phyloP scores from a whole-genome alignment of 164 flowering plant genomes.

The Vitis rotundifolia region DNA sequence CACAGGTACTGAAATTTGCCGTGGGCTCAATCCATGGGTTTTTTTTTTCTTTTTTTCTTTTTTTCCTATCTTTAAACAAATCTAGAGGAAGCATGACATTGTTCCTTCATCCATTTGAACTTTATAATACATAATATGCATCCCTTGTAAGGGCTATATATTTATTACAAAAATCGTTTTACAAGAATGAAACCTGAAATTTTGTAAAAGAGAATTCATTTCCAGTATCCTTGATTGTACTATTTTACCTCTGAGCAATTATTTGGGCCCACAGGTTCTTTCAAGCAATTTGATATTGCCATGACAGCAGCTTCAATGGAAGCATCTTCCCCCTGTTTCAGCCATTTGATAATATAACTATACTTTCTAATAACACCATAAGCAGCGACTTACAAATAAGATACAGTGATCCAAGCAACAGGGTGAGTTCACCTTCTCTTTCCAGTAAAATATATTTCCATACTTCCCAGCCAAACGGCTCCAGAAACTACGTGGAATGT shows the following conservation, averaged over 20 bases:
- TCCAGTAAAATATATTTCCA: slow-evolving; percentile 97
- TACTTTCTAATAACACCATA: background rate
- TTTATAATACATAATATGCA: background rate
- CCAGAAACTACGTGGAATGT: slow-evolving; percentile 96
- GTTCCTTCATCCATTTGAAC: too few relatives aligned
- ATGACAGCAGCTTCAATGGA: slow-evolving; percentile 89
- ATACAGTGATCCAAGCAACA: background rate
- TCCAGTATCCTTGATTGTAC: slow-evolving; percentile 4
- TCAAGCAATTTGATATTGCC: slow-evolving; percentile 88
- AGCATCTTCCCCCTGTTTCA: slow-evolving; percentile 90
- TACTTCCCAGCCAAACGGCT: slow-evolving; percentile 91
- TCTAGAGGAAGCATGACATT: too few relatives aligned
- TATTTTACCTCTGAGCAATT: slow-evolving; percentile 82
- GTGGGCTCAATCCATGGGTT: too few relatives aligned
- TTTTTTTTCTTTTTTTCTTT: too few relatives aligned
- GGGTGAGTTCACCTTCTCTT: slow-evolving; percentile 66
- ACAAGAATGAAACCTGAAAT: background rate
- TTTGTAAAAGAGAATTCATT: background rate
- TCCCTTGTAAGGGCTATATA: background rate
- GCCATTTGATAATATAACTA: background rate
- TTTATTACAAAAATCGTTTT: background rate
- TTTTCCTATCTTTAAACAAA: too few relatives aligned
- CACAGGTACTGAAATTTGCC: too few relatives aligned
- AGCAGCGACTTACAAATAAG: background rate
- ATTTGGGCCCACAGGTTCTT: slow-evolving; percentile 78